Base-by-base conservation (phyloP, 2,329 filamentous ascomycete genomes). In the Chalaropsis ovoidea region DNA sequence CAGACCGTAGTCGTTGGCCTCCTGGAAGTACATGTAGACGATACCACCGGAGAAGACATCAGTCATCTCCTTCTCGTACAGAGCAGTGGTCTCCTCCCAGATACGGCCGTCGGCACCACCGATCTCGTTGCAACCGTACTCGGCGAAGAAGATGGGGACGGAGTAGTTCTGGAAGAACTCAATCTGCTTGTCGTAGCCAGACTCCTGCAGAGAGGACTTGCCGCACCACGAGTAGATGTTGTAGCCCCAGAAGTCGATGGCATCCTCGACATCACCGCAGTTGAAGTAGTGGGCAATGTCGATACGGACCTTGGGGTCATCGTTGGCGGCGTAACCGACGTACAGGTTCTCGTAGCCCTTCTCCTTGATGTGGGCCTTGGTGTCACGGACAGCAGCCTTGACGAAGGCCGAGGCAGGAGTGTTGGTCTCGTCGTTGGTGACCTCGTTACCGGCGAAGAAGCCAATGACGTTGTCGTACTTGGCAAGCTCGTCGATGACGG, bases 181-280 rank as follows among this genome's bases (percentile, higher is more conserved):
- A 71, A 91, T 91, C 75, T 93, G 88, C 66, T 85, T 81, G 69
- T 87, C 81, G 78, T 92, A 99, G 65, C 90, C 90, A 2, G 94
- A 96, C 67, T 81, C 74, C 43, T 80, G 73, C 79, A 88, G 94
- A 72, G 80, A 84, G 73, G 89, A 95, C 71, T 92, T 76, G 71
- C 93, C 94, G 75, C 94, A 99, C 94, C 94, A 99, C 64, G 92
- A 95, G 83, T 99, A 99, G 79, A 97, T 96, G 82, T 99, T 99
- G 87, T 97, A 97, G 67, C 94, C 94, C 89, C 92, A 99, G 81
- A 95, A 97, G 77, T 99, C 94, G 70, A 97, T 96, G 68, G 88
- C 73, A 77, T 68, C 77, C 8, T 80, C 78, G 42, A 80, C 74
- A 68, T 84, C 76, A 68, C 92, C 89, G 74, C 94, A 99, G 82